Base-by-base conservation (phyloP, 2,329 filamentous ascomycete species). In the Nigrograna mackinnonii region DNA sequence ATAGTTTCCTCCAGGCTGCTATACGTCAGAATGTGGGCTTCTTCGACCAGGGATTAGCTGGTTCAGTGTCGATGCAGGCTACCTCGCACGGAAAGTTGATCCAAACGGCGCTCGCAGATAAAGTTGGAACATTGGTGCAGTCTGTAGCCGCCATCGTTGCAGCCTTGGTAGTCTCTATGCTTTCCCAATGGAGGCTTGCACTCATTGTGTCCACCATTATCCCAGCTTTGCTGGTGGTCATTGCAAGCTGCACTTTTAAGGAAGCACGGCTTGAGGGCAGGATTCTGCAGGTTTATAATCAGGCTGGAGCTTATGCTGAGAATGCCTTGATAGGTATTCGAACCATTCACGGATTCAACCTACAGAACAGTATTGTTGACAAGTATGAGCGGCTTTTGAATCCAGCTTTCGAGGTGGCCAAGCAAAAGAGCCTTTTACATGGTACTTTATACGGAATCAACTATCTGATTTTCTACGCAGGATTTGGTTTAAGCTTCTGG, bases 141-240 rank as follows among this genome's bases (percentile, higher is more conserved):
- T 12, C 12, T 9, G 9, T 34, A 12, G 13, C 31, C 17, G 11
- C 16, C 11, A 11, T 34, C 16, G 17, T 34, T 34, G 17, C 31
- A 12, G 91, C 91, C 14, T 96, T 96, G 55, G 73, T 96, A 43
- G 94, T 96, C 55, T 89, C 86, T 4, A 96, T 95, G 66, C 71
- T 92, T 69, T 87, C 86, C 62, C 94, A 86, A 69, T 95, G 91
- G 87, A 95, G 91, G 69, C 74, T 96, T 52, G 92, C 91, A 0
- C 73, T 95, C 37, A 95, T 96, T 54, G 68, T 64, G 28, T 65
- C 71, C 43, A 68, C 64, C 35, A 69, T 74, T 17, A 59, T 77
- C 0, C 73, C 74, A 0, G 66, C 64, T 3, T 68, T 71, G 20
- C 16, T 43, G 13, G 16, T 34, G 62, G 64, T n/a, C 66, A 66